Base-by-base conservation (phyloP, 768 basidiomycete genomes). In the Naganishia randhawae region DNA sequence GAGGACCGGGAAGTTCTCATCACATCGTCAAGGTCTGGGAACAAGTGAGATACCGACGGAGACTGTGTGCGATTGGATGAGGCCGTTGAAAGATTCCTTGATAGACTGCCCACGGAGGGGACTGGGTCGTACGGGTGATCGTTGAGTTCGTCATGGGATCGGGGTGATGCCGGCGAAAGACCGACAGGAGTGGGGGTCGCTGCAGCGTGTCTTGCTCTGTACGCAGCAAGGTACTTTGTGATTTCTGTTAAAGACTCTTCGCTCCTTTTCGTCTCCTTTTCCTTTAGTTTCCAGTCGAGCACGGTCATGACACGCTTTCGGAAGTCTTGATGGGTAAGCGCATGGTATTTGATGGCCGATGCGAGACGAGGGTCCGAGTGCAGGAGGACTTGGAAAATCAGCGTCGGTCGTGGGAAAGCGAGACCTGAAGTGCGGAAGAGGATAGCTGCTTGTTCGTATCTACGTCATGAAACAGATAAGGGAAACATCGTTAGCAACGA, bases 371-470 rank as follows among this genome's bases (percentile, higher is more conserved):
- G 68, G 64, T 79, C 78, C 19, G 75, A 76, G 11, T 73, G 45
- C 32, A 77, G 72, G 10, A 79, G 71, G 17, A 78, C 76, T 50
- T 77, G 77, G 66, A 79, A 75, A 42, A 72, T 72, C 19, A 79
- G 62, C 16, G 74, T 73, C 33, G 77, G 78, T 27, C 73, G 57
- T 10, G 73, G 73, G 29, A 78, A 68, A 9, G 62, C 52, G 61
- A 66, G 52, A 61, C 71, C 2, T 29, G 57, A 67, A 76, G 75
- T 14, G 70, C 73, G 25, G 68, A 27, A 39, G 72, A 77, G 75
- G 8, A 72, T 68, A 3, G 67, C 45, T 29, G 74, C 78, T 8
- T 73, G 37, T 70, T 77, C 71, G 41, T 79, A 79, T 71, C 78
- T 79, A 54, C 10, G n/a, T 16, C 45, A 33, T 29, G 55, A 25